Evolutionary conservation across 768 basidiomycete species (phyloP), one percentile per base, ranked within the genome.

Genomic region (Crucibulum laeve): DNA sequence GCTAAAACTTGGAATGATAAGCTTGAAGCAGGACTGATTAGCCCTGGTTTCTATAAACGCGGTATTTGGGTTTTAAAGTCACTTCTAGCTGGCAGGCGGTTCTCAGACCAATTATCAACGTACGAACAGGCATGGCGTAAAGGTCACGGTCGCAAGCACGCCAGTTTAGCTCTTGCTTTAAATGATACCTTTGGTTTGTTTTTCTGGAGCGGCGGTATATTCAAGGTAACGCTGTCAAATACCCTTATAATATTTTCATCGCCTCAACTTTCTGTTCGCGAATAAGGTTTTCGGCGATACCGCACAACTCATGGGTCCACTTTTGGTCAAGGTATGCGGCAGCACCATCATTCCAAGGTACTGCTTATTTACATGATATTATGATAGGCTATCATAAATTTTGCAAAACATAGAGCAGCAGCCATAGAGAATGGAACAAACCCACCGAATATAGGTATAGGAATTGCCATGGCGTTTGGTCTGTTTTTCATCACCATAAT

Each of bases 281-380:
- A n/a, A n/a, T n/a, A n/a, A 82, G 72, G 76, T 84, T 26, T 50
- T 81, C 22, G 80, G 77, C 10, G 84, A 87, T 56, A 77, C 74
- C 0, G 52, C 77, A 0, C 77, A 79, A 55, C 64, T 83, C 25
- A 81, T 83, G 73, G 74, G 76, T 3, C 82, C 84, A 1, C 56
- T 87, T 18, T 48, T 85, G 15, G 73, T 82, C 35, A 80, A 77
- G 64, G 79, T 77, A 54, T 25, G 52, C n/a, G n/a, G n/a, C n/a
- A n/a, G n/a, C n/a, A n/a, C n/a, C n/a, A n/a, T 21, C 15, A 36
- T 25, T 5, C 10, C 22, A 32, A 4, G 13, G 4, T 37, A n/a
- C 14, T 42, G 14, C 34, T 35, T 28, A 18, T 25, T 22, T 7
- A 21, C 32, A 2, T 40, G 21, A 26, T 33, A 24, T 38, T 26